phyloP scores from a whole-genome alignment of 306 rosid genomes.

The Fragaria ananassa region DNA sequence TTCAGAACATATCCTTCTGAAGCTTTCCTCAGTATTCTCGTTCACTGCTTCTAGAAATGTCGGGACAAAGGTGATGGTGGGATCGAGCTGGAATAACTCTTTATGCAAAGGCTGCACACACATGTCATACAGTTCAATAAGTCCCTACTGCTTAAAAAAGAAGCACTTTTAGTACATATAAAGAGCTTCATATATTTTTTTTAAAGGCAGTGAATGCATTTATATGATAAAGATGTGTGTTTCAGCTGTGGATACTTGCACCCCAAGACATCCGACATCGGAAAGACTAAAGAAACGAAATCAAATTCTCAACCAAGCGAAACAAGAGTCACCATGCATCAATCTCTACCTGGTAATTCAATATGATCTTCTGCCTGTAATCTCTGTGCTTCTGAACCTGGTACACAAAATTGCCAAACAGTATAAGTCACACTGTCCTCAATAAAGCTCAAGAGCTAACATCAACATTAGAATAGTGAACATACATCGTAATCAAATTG shows the following conservation, averaged over 20 bases:
- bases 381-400: slow-evolving; percentile 81
- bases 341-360: slow-evolving; percentile 52
- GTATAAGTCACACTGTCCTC: slow-evolving; percentile 5
- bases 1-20: slow-evolving; percentile 57
- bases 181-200: not conserved
- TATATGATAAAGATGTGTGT: not conserved
- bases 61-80: slow-evolving; percentile 60
- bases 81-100: slow-evolving; percentile 64
- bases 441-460: not conserved
- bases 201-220: not conserved
- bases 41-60: slow-evolving; percentile 72
- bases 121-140: slow-evolving; percentile 15
- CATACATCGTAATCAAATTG: not conserved
- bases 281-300: not conserved
- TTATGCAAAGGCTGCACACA: slow-evolving; percentile 72
- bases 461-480: not conserved
- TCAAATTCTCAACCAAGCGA: not conserved
- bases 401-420: not conserved
- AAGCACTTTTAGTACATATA: slow-evolving; percentile 4
- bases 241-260: not conserved
- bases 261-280: not conserved
- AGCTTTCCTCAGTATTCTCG: slow-evolving; percentile 67
- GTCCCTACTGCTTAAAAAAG: slow-evolving; percentile 10
- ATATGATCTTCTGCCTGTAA: slow-evolving; percentile 61
- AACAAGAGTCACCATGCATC: slow-evolving; percentile 8